phyloP scores from a whole-genome alignment of 164 flowering plant genomes.

The Buxus sempervirens region DNA sequence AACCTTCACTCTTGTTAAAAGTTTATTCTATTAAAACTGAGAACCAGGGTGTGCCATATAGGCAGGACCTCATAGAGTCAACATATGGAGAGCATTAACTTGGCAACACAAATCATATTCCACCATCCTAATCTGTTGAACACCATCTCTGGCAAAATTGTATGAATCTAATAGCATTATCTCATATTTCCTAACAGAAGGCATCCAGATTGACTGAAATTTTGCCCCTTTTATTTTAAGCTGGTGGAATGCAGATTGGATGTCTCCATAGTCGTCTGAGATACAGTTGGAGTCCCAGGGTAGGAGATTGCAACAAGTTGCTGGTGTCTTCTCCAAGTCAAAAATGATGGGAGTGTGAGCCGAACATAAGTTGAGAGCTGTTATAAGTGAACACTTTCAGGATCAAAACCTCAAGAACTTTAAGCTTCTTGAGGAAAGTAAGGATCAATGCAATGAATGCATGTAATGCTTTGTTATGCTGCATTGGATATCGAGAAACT shows the following conservation, averaged over 20 bases:
- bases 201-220: background rate
- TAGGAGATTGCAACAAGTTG: background rate
- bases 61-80: background rate
- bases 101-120: background rate
- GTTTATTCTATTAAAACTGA: background rate
- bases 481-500: too few species aligned
- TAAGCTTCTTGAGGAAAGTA: background rate
- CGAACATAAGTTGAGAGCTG: background rate
- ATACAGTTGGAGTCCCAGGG: background rate
- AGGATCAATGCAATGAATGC: background rate
- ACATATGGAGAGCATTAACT: background rate
- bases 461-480: too few species aligned
- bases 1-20: background rate
- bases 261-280: background rate
- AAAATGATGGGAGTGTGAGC: background rate
- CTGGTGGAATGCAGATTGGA: background rate
- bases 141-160: too few species aligned
- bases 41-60: background rate
- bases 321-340: too few species aligned
- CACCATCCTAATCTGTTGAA: too few species aligned
- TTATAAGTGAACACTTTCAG: background rate
- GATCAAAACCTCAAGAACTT: background rate
- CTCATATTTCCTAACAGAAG: background rate
- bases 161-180: background rate
- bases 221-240: background rate